Conservation (phyloP, 257 asterid species). For the Nicotiana noctiflora region DNA sequence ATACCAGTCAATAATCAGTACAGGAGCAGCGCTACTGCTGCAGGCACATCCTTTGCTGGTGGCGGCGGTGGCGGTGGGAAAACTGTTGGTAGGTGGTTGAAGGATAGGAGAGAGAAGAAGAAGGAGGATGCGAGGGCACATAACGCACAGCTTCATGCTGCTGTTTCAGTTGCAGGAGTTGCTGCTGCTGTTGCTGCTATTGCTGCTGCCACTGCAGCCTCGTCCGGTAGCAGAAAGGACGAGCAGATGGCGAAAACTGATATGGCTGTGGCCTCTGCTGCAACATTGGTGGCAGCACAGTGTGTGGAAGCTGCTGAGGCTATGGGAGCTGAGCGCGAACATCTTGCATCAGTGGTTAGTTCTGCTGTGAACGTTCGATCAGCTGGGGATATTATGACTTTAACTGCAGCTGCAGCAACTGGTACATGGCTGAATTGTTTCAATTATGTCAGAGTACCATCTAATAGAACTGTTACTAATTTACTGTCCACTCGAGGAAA, state of each 20-base stretch:
- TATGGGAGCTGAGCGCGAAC: constrained; percentile 95
- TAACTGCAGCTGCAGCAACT: constrained; percentile 96
- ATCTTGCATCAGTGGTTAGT: constrained; percentile 73
- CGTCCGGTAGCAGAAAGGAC: constrained; percentile 63
- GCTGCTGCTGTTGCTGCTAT: constrained; percentile 97
- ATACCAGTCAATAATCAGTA: constrained; percentile 31
- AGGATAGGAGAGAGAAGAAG: constrained; percentile 91
- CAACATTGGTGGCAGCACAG: constrained; percentile 90
- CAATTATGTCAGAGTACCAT: not conserved
- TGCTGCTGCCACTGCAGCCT: constrained; percentile 91
- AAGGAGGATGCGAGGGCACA: constrained; percentile 87
- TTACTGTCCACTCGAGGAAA: not conserved
- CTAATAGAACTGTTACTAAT: not conserved
- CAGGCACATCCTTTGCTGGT: constrained; percentile 21
- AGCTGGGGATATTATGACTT: constrained; percentile 91
- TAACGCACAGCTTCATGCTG: constrained; percentile 96
- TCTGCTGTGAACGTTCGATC: constrained; percentile 93
- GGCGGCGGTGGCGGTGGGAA: constrained; percentile 70
- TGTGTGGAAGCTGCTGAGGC: constrained; percentile 97
- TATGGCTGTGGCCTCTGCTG: constrained; percentile 97
- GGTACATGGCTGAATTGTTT: constrained; percentile 26
- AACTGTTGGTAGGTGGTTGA: constrained; percentile 94
- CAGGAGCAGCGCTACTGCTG: constrained; percentile 32
- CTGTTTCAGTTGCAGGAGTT: constrained; percentile 87
- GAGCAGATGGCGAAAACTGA: constrained; percentile 81